Evolutionary conservation across 345 rosid genomes (phyloP), one percentile per base, ranked within the genome.

Genomic region (Camelina laxa): DNA sequence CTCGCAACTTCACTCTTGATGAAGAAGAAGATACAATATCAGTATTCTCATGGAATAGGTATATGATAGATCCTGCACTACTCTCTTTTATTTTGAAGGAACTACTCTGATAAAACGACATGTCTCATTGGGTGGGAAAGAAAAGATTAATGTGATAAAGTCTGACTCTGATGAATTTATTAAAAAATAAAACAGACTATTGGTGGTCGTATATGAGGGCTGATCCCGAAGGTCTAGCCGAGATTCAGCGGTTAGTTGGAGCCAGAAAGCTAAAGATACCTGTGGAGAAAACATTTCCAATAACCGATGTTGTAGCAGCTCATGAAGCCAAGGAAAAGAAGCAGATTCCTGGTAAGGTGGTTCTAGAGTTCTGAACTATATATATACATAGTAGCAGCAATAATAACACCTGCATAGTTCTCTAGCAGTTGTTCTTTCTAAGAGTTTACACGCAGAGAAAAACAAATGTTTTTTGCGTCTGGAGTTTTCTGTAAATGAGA

Each of bases 161-260:
- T 75, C 33, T 69, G 61, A 68, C 38, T 70, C 4, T 44, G 6
- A 50, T 72, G 33, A 59, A 42, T 42, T 55, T 30, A 64, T 6
- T 27, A 27, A 27, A 27, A 33, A 9, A 20, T 21, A 64, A 20
- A 20, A 55, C 67, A 92, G 97, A 88, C 65, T 95, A 95, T 77
- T 86, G 82, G 77, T 95, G 96, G 92, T 82, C 87, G 3, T 95
- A 83, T 75, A 92, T 95, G 97, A 88, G 97, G 75, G 97, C 95
- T 14, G 99, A 92, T 81, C 74, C 88, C 7, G 99, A 95, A 80
- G 97, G 97, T 66, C 79, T 92, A 55, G 81, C 76, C 5, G 93
- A 84, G 87, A 90, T 95, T 73, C 87, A 84, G 38, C 73, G 85
- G 49, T 84, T 95, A 44, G 84, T 84, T 57, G 99, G 89, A 83